Conservation (phyloP, 1,139 yeast species). For the Scheffersomyces parashehatae region DNA sequence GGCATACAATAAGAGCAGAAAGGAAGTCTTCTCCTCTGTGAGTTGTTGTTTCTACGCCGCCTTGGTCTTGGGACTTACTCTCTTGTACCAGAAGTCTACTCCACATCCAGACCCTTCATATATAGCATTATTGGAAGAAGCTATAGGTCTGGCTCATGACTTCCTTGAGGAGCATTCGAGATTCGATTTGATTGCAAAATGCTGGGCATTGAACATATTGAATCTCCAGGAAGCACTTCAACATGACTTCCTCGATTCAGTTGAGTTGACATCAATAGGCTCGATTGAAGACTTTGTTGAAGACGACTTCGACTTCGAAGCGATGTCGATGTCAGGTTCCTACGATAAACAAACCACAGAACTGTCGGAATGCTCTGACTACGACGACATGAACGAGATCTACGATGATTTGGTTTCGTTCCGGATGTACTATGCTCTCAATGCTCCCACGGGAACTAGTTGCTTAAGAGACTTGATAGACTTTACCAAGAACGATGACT, state of each 20-base stretch:
- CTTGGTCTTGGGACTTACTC: conserved; percentile 11
- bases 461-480: background rate
- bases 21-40: conserved; percentile 15
- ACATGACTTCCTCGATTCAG: background rate
- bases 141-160: conserved; percentile 10
- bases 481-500: background rate
- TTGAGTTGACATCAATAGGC: too few relatives aligned
- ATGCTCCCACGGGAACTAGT: background rate
- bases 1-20: conserved; percentile 14
- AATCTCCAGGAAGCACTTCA: background rate
- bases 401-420: background rate
- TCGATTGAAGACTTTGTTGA: background rate
- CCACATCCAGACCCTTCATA: conserved; percentile 12
- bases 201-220: background rate
- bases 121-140: conserved; percentile 9
- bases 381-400: background rate
- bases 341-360: background rate
- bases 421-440: background rate
- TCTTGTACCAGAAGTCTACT: conserved; percentile 12
- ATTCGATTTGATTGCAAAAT: background rate
- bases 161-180: conserved; percentile 4
- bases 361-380: background rate
- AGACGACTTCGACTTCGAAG: background rate
- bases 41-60: conserved; percentile 17
- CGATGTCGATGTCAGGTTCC: background rate